Base-by-base conservation (phyloP, 345 rosid genomes). In the Eucalyptus polyanthemos region DNA sequence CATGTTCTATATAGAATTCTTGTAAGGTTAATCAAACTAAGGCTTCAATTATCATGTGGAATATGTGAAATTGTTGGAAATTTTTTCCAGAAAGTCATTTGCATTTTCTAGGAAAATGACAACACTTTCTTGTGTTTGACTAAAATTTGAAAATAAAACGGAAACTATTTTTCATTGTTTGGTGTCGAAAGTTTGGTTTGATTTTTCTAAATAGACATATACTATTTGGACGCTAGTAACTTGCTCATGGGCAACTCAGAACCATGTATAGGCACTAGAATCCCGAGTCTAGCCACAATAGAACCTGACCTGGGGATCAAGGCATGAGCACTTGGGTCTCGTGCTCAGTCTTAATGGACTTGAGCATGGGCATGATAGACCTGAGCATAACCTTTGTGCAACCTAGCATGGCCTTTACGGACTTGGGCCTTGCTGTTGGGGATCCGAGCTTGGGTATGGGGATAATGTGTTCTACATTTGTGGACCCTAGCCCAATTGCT, bases 261-360 rank as follows among this genome's bases (percentile, higher is more conserved):
- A 56, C 6, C 6, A 2, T 1, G 6, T 56, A 24, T 10, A 10
- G 13, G 29, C 62, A 56, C 62, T 56, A 56, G 14, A 56, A 11
- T 56, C 29, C 0, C 1, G 13, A 0, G 13, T 56, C 0, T 4
- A 0, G 62, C 27, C 29, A 24, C 6, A 10, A 10, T 11, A 24
- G 6, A 10, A 22, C 62, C 1, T 11, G 2, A 56, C 62, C 0
- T 24, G 6, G 29, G 62, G 62, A 56, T 56, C 27, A 24, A 56
- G 29, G 27, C 13, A 56, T 24, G 27, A 24, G 29, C 62, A 56
- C 29, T 24, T 56, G 6, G 62, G 62, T 56, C 62, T 9, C 0
- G 13, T 22, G 62, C 62, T 56, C 2, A 21, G 3, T 24, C 62
- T 56, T 9, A 24, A 56, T 56, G 13, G 62, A 56, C 62, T 11